Evolutionary conservation across 2,329 filamentous ascomycete species (phyloP), one percentile per base, ranked within the genome.

Genomic region (Madurella fahalii): DNA sequence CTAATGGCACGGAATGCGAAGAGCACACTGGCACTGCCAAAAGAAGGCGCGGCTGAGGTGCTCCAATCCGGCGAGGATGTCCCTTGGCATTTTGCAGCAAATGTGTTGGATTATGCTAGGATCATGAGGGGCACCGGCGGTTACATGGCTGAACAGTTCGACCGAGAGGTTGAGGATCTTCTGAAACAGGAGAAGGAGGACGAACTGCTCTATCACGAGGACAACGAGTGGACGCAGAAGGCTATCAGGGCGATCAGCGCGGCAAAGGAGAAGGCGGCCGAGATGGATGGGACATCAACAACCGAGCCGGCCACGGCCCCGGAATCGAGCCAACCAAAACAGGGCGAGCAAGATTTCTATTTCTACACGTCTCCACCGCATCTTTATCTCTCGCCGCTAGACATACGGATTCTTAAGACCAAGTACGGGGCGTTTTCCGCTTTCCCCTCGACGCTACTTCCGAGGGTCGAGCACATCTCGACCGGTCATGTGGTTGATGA

Each of bases 31-130:
- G 93, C 93, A 2, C 77, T 99, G 61, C 94, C 94, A 11, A 82
- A 87, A 60, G 93, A 96, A 68, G 85, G 87, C 2, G 80, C 80
- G 4, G 83, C 84, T 2, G 88, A 94, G 61, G 78, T 83, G 2
- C 76, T 90, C 30, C 80, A 80, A 31, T 79, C 82, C 17, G 82
- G 82, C 9, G 85, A 93, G 48, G 87, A 92, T 64, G 83, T 97
- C 37, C 94, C 94, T 0, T 99, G 94, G 94, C 90, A 95, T 69
- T 91, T 94, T 71, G 90, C 90, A 5, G 91, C 90, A 9, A 95
- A 96, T 64, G 91, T 96, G 37, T 81, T 95, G 67, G 94, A 99
- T 68, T 99, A 96, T 70, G 90, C 92, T 15, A 84, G 92, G 40
- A 87, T 64, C 34, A 64, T 99, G 89, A 95, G 93, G 68, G 94